phyloP scores from a whole-genome alignment of 495 filamentous ascomycete genomes.

The Apodospora peruviana region DNA sequence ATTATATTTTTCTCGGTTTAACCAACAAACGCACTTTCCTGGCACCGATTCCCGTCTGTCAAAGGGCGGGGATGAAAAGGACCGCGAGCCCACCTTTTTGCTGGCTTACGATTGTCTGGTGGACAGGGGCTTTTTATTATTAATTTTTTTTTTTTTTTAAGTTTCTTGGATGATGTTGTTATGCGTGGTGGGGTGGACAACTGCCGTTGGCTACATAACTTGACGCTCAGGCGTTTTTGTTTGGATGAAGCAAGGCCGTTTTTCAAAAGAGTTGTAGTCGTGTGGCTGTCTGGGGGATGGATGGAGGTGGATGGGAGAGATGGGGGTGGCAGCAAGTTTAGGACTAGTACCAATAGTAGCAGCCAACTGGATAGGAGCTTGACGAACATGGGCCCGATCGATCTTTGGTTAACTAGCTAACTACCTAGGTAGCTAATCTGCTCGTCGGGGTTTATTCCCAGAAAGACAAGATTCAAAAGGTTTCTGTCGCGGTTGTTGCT shows the following conservation, averaged over 20 bases:
- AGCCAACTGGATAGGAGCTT: too few species aligned
- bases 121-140: slow-evolving; percentile 29
- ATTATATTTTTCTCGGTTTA: too few species aligned
- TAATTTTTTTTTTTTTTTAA: slow-evolving; percentile 32
- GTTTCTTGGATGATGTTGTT: background rate
- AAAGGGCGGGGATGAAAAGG: slow-evolving; percentile 21
- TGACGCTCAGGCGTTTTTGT: background rate
- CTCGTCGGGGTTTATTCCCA: too few species aligned
- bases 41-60: background rate
- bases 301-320: too few species aligned
- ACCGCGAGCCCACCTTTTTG: slow-evolving; percentile 36
- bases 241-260: background rate
- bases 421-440: too few species aligned
- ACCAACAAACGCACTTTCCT: slow-evolving; percentile 14
- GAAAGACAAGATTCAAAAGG: too few species aligned
- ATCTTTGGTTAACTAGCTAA: too few species aligned
- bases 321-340: too few species aligned
- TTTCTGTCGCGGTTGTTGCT: too few species aligned
- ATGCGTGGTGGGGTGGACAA: background rate
- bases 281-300: too few species aligned
- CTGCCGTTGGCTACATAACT: background rate
- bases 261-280: background rate
- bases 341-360: too few species aligned
- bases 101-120: slow-evolving; percentile 30
- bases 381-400: too few species aligned